A percentile compares a stretch with the other conserved stretches of the same genome.
Evolutionary conservation across 2,329 filamentous ascomycete genomes (phyloP).

Genomic region (Zymoseptoria passerinii): DNA sequence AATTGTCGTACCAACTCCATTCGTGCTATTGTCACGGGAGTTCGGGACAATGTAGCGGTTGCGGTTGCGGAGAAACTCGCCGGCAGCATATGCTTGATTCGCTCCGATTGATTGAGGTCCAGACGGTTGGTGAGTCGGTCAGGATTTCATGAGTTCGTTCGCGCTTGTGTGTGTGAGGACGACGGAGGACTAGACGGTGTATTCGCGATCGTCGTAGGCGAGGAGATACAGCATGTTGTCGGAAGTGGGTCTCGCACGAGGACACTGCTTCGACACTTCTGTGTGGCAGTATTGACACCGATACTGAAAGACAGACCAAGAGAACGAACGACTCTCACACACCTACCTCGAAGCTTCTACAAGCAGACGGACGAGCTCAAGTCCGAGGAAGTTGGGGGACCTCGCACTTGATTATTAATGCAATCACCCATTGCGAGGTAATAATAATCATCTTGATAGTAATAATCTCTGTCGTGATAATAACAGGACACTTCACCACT

Average conservation of each 20-base stretch:
- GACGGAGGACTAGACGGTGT: constrained; percentile 42
- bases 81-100: constrained; percentile 44
- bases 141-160: constrained; percentile 45
- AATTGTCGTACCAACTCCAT: constrained; percentile 24
- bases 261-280: neutral
- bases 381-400: too few species aligned
- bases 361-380: neutral
- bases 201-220: constrained; percentile 14
- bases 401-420: too few species aligned
- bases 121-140: constrained; percentile 25
- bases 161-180: constrained; percentile 47
- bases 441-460: too few species aligned
- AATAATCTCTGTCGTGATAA: too few species aligned
- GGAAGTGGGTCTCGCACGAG: neutral
- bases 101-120: constrained; percentile 49
- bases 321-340: constrained; percentile 1
- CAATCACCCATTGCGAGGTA: too few species aligned
- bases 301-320: neutral
- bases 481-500: too few species aligned
- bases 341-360: constrained; percentile 10
- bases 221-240: constrained; percentile 17
- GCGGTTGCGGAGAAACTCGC: constrained; percentile 43
- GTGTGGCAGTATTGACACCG: neutral
- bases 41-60: constrained; percentile 41
- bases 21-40: constrained; percentile 11